Base-by-base conservation (phyloP, 768 basidiomycete genomes). In the Hygrophoropsis aurantiaca region DNA sequence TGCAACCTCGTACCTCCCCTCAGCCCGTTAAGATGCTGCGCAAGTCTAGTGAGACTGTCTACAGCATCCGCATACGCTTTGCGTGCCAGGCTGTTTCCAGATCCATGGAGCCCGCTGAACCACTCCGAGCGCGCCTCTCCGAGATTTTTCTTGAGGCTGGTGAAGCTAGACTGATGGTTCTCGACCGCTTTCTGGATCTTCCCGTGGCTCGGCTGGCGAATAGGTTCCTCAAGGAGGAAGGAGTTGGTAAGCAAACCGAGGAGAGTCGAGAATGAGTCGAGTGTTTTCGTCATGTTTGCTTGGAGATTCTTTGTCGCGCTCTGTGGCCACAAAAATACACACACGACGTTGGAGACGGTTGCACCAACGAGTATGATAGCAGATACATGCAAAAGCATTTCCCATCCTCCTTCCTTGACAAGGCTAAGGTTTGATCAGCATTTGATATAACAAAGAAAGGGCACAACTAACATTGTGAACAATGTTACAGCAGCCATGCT, bases 11-110 rank as follows among this genome's bases (percentile, higher is more conserved):
- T 91, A 1, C 93, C 89, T 47, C 88, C 84, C 39, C 95, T 70
- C 49, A 98, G 71, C 20, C 95, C 94, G 46, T 87, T 94, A 32
- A 99, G 68, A 69, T 98, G 94, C 60, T 99, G 95, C 1, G 91
- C 97, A 4, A 99, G 79, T 15, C 93, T 74, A 49, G 89, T 94
- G 57, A 99, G 73, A 57, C 85, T 86, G 49, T 84, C 84, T 10
- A 97, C 87, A 0, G 90, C 88, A 51, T 93, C 90, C 52, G 89
- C 88, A 49, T 94, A 95, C 0, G 88, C 84, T 44, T 73, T 71
- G 41, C 80, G 68, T 0, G 70, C 61, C 11, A 54, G n/a, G 25
- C 51, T 43, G 30, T 59, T 49, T 8, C 57, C 63, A 21, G 39
- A 47, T 40, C 68, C 65, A 21, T 47, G 51, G 41, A 62, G 27